phyloP scores from a whole-genome alignment of 805 yeast genomes.

The Metschnikowia drakensbergensis region DNA sequence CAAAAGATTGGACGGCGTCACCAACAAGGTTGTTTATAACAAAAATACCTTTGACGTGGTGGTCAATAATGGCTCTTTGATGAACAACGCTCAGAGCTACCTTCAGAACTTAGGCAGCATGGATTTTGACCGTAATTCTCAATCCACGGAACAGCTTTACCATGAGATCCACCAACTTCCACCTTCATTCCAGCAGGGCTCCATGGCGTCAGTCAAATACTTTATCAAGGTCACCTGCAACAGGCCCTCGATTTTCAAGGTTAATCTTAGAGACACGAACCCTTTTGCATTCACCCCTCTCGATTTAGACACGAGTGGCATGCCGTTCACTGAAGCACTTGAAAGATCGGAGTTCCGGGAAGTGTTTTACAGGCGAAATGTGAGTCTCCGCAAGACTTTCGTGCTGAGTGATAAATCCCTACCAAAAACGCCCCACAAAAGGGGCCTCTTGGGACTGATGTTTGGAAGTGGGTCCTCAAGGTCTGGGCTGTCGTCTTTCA shows the following conservation, averaged over 20 bases:
- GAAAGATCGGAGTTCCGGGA: constrained; percentile 33
- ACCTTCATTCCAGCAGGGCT: constrained; percentile 12
- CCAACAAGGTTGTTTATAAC: constrained; percentile 33
- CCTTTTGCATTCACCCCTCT: constrained; percentile 56
- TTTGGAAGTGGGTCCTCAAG: constrained; percentile 8
- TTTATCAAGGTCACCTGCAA: constrained; percentile 61
- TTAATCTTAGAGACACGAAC: constrained; percentile 43
- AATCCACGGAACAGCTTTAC: constrained; percentile 3
- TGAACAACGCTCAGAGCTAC: constrained; percentile 17
- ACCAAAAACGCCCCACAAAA: constrained; percentile 9
- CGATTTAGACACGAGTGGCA: constrained; percentile 29
- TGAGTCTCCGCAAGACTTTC: constrained; percentile 32
- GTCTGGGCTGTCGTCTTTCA: not conserved
- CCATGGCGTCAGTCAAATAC: constrained; percentile 44
- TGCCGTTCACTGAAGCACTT: constrained; percentile 14
- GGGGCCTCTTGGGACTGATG: constrained; percentile 12
- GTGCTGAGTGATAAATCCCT: constrained; percentile 19
- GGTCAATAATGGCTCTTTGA: constrained; percentile 32
- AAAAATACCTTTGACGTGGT: constrained; percentile 25
- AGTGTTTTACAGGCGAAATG: constrained; percentile 31
- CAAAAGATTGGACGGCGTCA: constrained; percentile 29
- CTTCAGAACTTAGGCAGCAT: constrained; percentile 1
- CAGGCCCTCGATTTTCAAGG: constrained; percentile 45
- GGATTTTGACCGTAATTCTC: not conserved
- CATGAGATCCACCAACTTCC: constrained; percentile 15